A percentile compares a stretch with the other conserved stretches of the same genome.
These are phyloP conservation scores for Aspergillus floridensis DNA, from an alignment of 2,329 filamentous ascomycete genomes.

Conservation along the genomic window DNA sequence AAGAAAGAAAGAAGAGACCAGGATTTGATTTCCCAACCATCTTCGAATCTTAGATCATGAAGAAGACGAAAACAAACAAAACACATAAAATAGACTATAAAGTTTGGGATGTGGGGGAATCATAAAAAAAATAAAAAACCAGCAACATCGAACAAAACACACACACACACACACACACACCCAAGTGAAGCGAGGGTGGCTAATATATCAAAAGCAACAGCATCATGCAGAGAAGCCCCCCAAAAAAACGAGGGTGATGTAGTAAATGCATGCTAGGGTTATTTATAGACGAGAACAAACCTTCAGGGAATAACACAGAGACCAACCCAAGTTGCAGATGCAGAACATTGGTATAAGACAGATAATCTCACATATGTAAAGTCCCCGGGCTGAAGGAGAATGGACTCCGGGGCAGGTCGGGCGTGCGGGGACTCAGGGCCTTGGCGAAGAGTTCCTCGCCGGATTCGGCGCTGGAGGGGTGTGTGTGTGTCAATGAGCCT, in stretches of 20 bases:
- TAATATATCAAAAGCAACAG: too few species aligned
- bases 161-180: too few species aligned
- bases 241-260: too few species aligned
- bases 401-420: slow-evolving; percentile 79
- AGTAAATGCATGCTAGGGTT: too few species aligned
- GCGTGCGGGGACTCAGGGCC: slow-evolving; percentile 80
- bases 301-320: background rate
- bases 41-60: background rate
- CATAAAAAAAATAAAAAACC: background rate
- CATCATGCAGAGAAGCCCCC: too few species aligned
- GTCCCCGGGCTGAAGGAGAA: slow-evolving; percentile 60
- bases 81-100: background rate
- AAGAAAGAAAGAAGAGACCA: too few species aligned
- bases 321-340: background rate
- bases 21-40: too few species aligned
- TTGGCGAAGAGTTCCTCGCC: slow-evolving; percentile 85
- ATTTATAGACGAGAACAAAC: background rate
- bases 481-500: slow-evolving; percentile 33
- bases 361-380: slow-evolving; percentile 17
- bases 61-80: background rate
- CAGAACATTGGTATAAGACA: background rate
- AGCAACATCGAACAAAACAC: background rate
- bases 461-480: slow-evolving; percentile 47
- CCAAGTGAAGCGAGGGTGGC: too few species aligned
- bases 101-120: background rate